Conservation (phyloP, 495 filamentous ascomycete genomes). For the Extremus antarcticus region DNA sequence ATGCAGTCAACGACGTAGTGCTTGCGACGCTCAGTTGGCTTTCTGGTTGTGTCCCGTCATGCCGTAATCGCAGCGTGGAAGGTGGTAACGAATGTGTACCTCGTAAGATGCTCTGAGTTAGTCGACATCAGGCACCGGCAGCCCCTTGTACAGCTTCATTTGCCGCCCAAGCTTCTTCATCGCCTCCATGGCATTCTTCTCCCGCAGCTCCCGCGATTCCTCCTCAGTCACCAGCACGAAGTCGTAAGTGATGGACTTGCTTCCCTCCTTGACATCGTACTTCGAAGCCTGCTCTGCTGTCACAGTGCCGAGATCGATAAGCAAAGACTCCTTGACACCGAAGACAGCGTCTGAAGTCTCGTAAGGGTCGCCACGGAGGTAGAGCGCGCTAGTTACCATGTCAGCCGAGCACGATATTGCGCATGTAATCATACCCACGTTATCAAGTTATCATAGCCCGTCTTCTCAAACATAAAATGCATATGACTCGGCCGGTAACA, state of each 20-base stretch:
- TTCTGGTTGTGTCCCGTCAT: no score
- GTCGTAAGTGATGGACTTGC: constrained; percentile 49
- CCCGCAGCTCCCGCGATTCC: constrained; percentile 57
- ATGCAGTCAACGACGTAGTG: no score
- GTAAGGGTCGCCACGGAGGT: constrained; percentile 73
- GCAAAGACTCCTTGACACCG: constrained; percentile 75
- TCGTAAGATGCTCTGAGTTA: no score
- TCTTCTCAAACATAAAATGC: constrained; percentile 91
- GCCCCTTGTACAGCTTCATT: constrained; percentile 67
- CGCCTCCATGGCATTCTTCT: constrained; percentile 60
- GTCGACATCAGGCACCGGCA: constrained; percentile 72
- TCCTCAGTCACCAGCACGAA: constrained; percentile 69
- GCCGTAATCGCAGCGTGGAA: no score
- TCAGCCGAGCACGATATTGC: constrained; percentile 2
- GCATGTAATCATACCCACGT: constrained; percentile 41
- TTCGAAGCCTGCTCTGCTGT: constrained; percentile 48
- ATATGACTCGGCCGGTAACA: constrained; percentile 78
- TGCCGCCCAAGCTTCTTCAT: constrained; percentile 59
- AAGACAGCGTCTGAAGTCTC: constrained; percentile 89
- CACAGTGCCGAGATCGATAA: constrained; percentile 60
- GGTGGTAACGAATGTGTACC: no score
- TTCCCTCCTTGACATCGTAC: constrained; percentile 44
- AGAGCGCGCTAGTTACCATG: constrained; percentile 50
- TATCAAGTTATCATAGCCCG: constrained; percentile 72
- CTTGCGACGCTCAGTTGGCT: no score